Evolutionary conservation across 176 grass and related monocot species (phyloP), one percentile per base, ranked within the genome.

Genomic region (Oryza coarctata): DNA sequence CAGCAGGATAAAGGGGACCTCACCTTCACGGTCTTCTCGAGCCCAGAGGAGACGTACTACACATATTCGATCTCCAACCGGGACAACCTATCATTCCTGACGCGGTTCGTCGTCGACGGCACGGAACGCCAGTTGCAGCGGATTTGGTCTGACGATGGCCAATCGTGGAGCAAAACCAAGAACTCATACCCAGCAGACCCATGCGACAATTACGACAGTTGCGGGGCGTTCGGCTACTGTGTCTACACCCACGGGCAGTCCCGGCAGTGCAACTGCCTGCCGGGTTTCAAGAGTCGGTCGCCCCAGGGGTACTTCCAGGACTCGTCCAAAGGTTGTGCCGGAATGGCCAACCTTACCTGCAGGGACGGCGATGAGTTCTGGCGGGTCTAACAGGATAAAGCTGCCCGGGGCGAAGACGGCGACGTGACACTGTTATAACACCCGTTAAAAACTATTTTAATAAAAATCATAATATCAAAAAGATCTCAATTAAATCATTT

Each of bases 201-300:
- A 0, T 92, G 87, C 80, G 91, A 92, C 84, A 0, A 0, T 8
- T 89, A 87, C 71, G 84, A 32, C 26, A 43, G 0, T 8, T 92
- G 90, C 75, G 90, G 90, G 33, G 2, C 75, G 3, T 89, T 84
- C 68, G 84, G 90, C 28, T 77, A 81, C 65, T 92, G 90, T 80
- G 85, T 55, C 49, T 6, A 86, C 63, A 52, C 26, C 8, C 63
- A 0, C 23, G 41, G 9, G 8, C 49, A 43, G 11, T 35, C 76
- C 2, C 36, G 23, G 5, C n/a, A 4, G 4, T 92, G 90, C 84
- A 38, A 1, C 64, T 92, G 90, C 75, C 67, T 92, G 23, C 83
- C 80, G 45, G 87, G 90, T 1, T 92, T 92, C 71, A 0, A 25
- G 49, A 87, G 87, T 7, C 71, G 22, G 60, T 89, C 75, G 20